Evolutionary conservation across 2,329 filamentous ascomycete species (phyloP), one percentile per base, ranked within the genome.

Genomic region (Thielaviopsis ethacetica): DNA sequence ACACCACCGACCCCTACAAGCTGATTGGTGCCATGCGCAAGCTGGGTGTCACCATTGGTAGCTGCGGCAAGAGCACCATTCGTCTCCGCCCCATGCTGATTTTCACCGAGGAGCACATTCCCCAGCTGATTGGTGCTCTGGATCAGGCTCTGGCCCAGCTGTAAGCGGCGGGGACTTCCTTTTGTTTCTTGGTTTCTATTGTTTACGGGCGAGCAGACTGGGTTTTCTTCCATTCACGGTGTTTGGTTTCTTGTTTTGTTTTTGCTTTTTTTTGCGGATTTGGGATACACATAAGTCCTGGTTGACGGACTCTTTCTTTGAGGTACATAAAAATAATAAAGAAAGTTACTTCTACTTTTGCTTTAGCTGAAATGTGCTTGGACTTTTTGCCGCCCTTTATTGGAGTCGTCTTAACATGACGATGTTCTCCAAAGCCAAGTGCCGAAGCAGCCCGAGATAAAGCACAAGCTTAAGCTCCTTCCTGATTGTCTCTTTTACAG

Each of bases 1-100:
- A 91, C 66, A 85, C 80, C 56, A 83, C 82, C 62, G 74, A 83
- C 63, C 73, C 86, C 51, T 85, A 87, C 63, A 78, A 81, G 64
- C 80, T 91, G 66, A 71, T 91, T 62, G 80, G 75, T 69, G 82
- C 80, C 71, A 85, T 84, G 64, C 91, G 89, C 78, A 73, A 71
- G 2, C 73, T 85, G 2, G 86, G 86, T 62, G 74, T 91, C 67
- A 91, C 90, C 71, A 83, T 91, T 67, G 87, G 87, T 63, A 86
- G 85, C n/a, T 82, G 79, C 65, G 87, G 87, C 30, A 78, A 77
- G 68, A 73, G 71, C 62, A 86, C 87, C 15, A 83, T 91, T 21
- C 73, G 87, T 61, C 72, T 91, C 68, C 76, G 87, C 64, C 87
- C 87, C 10, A 91, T 91, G 87, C 73, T 91, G 66, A 82, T 91